phyloP scores from a whole-genome alignment of 164 flowering plant genomes.

The Houttuynia cordata region DNA sequence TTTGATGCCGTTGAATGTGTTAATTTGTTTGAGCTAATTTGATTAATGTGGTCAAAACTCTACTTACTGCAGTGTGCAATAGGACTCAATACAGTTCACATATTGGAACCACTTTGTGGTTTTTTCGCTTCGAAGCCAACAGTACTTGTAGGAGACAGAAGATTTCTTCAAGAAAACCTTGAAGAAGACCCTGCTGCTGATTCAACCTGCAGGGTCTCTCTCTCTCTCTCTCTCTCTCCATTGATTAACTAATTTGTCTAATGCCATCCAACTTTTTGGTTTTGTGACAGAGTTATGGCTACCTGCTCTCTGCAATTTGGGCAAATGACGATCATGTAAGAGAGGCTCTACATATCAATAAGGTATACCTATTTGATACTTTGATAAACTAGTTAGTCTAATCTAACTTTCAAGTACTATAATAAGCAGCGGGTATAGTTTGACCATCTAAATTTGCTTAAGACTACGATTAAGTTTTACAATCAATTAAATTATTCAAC shows the following conservation, averaged over 20 bases:
- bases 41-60: neutral
- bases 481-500: too few relatives aligned
- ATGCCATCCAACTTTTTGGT: neutral
- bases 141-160: neutral
- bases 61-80: slow-evolving; percentile 4
- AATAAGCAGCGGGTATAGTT: too few relatives aligned
- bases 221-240: neutral
- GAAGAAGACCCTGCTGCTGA: neutral
- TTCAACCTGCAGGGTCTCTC: neutral
- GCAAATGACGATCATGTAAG: neutral
- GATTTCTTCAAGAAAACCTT: neutral
- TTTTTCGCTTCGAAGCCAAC: neutral
- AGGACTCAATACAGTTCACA: neutral
- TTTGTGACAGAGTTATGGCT: neutral
- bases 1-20: too few relatives aligned
- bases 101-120: neutral
- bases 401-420: too few relatives aligned
- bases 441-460: too few relatives aligned
- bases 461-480: too few relatives aligned
- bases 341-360: neutral
- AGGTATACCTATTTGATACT: neutral
- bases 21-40: too few relatives aligned
- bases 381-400: too few relatives aligned
- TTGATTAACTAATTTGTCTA: neutral
- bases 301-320: neutral